These are phyloP conservation scores for Melampsora americana DNA, from an alignment of 1,284 basidiomycete genomes.

Conservation along the genomic window DNA sequence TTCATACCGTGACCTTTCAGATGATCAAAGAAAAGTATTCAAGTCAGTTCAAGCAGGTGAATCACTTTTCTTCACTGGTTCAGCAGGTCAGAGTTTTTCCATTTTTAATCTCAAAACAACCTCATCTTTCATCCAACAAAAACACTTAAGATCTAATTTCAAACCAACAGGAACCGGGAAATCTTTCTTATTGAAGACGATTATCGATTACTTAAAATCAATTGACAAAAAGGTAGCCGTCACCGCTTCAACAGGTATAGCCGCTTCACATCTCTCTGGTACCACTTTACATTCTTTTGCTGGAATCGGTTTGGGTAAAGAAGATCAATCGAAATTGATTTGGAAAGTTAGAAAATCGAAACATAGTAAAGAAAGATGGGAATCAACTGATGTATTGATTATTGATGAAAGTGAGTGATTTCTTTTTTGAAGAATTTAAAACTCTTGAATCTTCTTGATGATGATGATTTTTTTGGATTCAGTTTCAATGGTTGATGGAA, in stretches of 20 bases:
- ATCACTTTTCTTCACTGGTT: slow-evolving; percentile 55
- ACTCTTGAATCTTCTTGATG: no score
- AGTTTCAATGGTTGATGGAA: slow-evolving; percentile 98
- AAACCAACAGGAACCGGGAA: slow-evolving; percentile 81
- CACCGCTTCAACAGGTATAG: slow-evolving; percentile 86
- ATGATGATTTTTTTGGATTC: slow-evolving; percentile 10
- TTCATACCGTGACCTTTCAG: slow-evolving; percentile 44
- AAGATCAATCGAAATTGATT: slow-evolving; percentile 56
- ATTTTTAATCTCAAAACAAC: neutral
- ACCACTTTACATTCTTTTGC: slow-evolving; percentile 90
- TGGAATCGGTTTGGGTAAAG: slow-evolving; percentile 77
- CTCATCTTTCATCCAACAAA: neutral
- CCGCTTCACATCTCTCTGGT: slow-evolving; percentile 90
- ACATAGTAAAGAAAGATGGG: slow-evolving; percentile 62
- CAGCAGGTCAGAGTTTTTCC: slow-evolving; percentile 46
- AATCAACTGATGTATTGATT: slow-evolving; percentile 67
- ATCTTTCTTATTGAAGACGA: slow-evolving; percentile 85
- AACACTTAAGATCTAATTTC: neutral
- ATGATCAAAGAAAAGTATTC: slow-evolving; percentile 51
- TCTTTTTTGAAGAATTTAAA: neutral
- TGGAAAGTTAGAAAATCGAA: slow-evolving; percentile 69
- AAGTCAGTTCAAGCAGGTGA: slow-evolving; percentile 50
- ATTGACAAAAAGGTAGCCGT: slow-evolving; percentile 66
- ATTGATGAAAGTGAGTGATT: slow-evolving; percentile 79
- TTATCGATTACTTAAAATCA: slow-evolving; percentile 66